phyloP scores from a whole-genome alignment of 2,329 filamentous ascomycete species.

The Penicillium occitanis region DNA sequence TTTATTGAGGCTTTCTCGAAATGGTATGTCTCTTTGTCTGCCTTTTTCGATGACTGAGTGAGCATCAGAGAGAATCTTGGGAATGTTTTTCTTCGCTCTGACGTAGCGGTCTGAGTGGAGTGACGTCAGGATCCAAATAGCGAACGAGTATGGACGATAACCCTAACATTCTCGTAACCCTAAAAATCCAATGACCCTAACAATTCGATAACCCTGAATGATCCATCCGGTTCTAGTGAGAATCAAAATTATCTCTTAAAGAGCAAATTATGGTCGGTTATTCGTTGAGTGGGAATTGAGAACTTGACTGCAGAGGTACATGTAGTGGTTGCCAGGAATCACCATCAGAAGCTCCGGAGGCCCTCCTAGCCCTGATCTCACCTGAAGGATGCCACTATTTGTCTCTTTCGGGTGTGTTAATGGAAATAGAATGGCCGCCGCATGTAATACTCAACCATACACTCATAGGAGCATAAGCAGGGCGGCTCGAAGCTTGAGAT shows the following conservation, averaged over 20 bases:
- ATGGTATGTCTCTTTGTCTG: neutral
- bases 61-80: neutral
- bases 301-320: neutral
- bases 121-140: conserved; percentile 2
- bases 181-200: neutral
- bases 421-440: no score
- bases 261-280: neutral
- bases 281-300: neutral
- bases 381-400: neutral
- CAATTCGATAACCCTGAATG: neutral
- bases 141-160: neutral
- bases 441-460: no score
- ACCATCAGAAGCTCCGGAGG: neutral
- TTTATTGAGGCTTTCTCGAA: neutral
- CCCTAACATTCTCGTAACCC: neutral
- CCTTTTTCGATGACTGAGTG: neutral
- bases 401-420: neutral
- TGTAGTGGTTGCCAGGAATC: neutral
- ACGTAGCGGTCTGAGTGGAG: neutral
- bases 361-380: neutral
- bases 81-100: neutral
- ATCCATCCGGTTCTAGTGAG: neutral
- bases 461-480: no score
- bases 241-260: neutral
- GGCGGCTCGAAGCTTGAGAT: no score